Evolutionary conservation across 305 asterid species (phyloP).

Genomic region (Fraxinus latifolia): DNA sequence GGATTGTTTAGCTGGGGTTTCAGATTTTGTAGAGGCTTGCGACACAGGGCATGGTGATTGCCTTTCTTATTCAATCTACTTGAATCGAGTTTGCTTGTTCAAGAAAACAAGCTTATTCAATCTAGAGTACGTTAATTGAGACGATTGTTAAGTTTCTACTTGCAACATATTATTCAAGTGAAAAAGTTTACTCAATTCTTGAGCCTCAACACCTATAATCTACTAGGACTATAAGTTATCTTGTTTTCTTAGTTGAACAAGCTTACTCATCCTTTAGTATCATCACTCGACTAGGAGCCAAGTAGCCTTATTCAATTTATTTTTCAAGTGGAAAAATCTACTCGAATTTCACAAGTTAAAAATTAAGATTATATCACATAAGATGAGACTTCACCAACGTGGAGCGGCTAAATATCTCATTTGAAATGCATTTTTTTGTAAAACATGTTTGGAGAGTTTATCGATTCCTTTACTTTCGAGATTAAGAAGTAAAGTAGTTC

Average conservation of each 20-base stretch:
- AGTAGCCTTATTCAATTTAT: too few relatives aligned
- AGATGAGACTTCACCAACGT: too few relatives aligned
- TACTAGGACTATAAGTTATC: background rate
- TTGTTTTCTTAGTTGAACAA: too few relatives aligned
- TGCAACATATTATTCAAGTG: background rate
- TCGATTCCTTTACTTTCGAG: background rate
- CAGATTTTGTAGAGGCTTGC: slow-evolving; percentile 11
- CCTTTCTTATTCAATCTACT: slow-evolving; percentile 1
- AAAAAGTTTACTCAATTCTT: background rate
- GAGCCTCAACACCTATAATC: background rate
- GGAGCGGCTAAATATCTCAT: background rate
- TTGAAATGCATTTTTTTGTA: background rate
- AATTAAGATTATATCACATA: background rate
- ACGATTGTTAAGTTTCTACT: background rate
- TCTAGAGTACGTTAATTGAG: too few relatives aligned
- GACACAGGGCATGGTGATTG: background rate
- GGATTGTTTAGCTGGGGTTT: background rate
- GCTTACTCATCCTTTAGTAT: too few relatives aligned
- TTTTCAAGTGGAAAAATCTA: too few relatives aligned
- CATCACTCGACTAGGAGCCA: too few relatives aligned
- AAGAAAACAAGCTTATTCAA: too few relatives aligned
- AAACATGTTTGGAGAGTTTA: background rate
- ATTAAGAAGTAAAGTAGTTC: too few relatives aligned
- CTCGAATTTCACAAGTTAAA: background rate
- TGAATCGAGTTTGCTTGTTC: too few relatives aligned